phyloP scores from a whole-genome alignment of 768 basidiomycete genomes.

The Coprinopsis strossmayeri region DNA sequence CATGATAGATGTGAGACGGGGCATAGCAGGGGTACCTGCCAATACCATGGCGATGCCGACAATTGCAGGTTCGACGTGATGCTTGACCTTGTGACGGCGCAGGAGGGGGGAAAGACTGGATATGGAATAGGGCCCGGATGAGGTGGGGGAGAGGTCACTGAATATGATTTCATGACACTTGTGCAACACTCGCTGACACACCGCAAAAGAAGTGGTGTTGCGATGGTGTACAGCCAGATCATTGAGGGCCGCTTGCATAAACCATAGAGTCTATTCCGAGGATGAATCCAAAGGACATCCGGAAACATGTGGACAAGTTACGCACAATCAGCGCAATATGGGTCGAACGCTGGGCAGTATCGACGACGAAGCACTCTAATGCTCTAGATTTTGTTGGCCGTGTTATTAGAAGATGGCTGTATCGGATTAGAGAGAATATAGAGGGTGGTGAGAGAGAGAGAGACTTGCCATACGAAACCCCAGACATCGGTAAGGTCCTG shows the following conservation, averaged over 20 bases:
- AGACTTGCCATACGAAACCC: conserved; percentile 78
- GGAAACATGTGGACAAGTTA: conserved; percentile 19
- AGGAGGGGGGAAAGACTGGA: conserved; percentile 43
- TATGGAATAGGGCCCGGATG: conserved; percentile 60
- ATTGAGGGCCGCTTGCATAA: conserved; percentile 91
- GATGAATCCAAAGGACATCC: not conserved
- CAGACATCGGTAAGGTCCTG: conserved; percentile 78
- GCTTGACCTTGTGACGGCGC: conserved; percentile 62
- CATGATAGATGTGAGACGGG: conserved; percentile 60
- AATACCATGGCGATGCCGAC: conserved; percentile 82
- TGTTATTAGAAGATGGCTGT: conserved; percentile 90
- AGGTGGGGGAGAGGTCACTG: conserved; percentile 68
- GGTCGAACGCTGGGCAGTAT: conserved; percentile 82
- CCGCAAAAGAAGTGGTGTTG: conserved; percentile 73
- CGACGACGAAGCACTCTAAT: conserved; percentile 89
- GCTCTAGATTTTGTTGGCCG: conserved; percentile 88
- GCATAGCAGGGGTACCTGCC: conserved; percentile 74
- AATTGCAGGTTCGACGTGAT: conserved; percentile 65
- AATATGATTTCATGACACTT: conserved; percentile 97
- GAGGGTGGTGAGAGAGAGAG: conserved; percentile 10
- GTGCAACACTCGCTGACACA: conserved; percentile 88
- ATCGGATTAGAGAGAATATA: conserved; percentile 8
- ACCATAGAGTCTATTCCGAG: conserved; percentile 70
- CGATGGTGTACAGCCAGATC: conserved; percentile 61
- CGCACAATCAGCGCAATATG: conserved; percentile 94